phyloP scores from a whole-genome alignment of 306 rosid species.

The Vigna nakashimae region DNA sequence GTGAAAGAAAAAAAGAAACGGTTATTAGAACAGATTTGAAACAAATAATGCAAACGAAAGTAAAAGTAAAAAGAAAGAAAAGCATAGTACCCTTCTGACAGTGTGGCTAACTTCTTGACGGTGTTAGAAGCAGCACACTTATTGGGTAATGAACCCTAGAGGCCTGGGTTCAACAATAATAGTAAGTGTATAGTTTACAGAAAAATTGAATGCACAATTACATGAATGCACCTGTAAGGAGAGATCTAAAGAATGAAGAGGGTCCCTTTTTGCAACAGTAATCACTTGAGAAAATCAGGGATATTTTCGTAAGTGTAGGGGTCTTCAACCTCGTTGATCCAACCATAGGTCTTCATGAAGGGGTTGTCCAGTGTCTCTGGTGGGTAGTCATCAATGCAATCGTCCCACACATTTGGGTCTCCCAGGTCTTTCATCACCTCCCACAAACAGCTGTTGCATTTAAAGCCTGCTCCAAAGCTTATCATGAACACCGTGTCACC shows the following conservation, averaged over 20 bases:
- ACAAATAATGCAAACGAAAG: conserved; percentile 26
- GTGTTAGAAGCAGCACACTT: conserved; percentile 33
- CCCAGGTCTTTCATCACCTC: conserved; percentile 77
- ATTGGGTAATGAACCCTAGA: conserved; percentile 44
- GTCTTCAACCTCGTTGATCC: conserved; percentile 73
- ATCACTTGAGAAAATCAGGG: conserved; percentile 56
- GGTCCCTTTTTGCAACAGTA: too few species aligned
- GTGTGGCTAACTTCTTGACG: conserved; percentile 14
- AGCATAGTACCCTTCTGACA: conserved; percentile 18
- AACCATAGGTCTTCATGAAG: conserved; percentile 74
- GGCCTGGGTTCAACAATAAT: conserved; percentile 31
- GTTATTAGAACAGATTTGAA: neutral
- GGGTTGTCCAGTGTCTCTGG: conserved; percentile 65
- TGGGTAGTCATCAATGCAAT: conserved; percentile 71
- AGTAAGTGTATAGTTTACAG: conserved; percentile 41
- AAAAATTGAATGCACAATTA: conserved; percentile 36
- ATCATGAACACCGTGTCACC: conserved; percentile 80
- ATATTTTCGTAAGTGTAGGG: conserved; percentile 44
- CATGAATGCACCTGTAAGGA: conserved; percentile 19
- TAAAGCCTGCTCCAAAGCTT: conserved; percentile 95
- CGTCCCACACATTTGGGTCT: conserved; percentile 74
- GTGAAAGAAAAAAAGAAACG: conserved; percentile 1
- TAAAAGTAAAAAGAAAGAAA: neutral
- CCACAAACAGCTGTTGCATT: conserved; percentile 90
- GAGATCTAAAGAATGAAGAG: conserved; percentile 6